Conservation (phyloP, 441 rosid species). For the Syzygium syzygioides region DNA sequence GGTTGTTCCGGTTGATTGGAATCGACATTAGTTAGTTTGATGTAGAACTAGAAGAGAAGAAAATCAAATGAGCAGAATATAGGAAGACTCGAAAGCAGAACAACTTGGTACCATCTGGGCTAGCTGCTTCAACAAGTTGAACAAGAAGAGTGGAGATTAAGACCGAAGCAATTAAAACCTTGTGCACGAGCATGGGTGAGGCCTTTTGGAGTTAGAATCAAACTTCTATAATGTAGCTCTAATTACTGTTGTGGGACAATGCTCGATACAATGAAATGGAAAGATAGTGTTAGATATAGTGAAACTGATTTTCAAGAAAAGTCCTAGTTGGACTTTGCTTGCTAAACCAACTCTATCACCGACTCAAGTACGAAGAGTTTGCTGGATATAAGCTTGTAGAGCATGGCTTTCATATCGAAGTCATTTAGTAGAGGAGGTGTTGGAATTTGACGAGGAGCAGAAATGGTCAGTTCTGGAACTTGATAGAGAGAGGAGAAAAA, state of each 20-base stretch:
- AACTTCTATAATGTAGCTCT: background rate
- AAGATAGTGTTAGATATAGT: background rate
- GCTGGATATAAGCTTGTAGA: background rate
- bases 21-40: background rate
- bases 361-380: background rate
- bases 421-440: background rate
- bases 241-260: background rate
- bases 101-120: background rate
- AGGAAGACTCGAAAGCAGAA: background rate
- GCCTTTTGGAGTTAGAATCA: background rate
- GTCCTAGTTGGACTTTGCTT: background rate
- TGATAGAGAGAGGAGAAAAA: background rate
- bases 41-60: background rate
- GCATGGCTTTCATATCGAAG: background rate
- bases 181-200: background rate
- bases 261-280: background rate
- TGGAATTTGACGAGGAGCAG: background rate
- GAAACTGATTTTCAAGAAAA: background rate
- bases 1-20: background rate
- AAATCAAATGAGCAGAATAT: background rate
- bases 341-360: background rate
- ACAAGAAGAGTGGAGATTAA: background rate
- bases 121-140: background rate
- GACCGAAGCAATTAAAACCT: background rate
- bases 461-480: background rate